These are phyloP conservation scores for Aquilaria agallochum DNA, from an alignment of 441 rosid species.

Conservation along the genomic window DNA sequence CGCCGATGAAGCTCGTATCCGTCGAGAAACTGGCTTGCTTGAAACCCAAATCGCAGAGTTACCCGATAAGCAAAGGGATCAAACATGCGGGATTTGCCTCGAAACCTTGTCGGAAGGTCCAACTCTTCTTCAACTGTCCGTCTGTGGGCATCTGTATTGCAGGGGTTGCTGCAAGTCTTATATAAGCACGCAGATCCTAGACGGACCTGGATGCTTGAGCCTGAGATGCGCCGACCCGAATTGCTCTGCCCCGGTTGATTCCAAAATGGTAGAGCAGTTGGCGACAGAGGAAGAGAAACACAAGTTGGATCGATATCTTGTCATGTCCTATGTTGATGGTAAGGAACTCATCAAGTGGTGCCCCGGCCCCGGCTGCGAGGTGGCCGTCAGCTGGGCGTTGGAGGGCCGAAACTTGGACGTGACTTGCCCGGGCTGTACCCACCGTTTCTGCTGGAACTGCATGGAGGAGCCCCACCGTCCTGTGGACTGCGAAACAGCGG, in stretches of 20 bases:
- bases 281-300: conserved; percentile 38
- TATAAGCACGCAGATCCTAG: conserved; percentile 48
- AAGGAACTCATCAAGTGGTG: conserved; percentile 63
- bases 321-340: conserved; percentile 56
- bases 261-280: conserved; percentile 39
- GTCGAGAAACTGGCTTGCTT: conserved; percentile 15
- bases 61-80: neutral
- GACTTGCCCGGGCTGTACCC: conserved; percentile 41
- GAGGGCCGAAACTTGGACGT: conserved; percentile 46
- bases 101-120: conserved; percentile 21
- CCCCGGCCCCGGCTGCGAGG: conserved; percentile 59
- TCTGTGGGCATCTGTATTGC: conserved; percentile 46
- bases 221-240: conserved; percentile 66
- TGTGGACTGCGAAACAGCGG: conserved; percentile 62
- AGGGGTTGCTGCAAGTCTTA: conserved; percentile 37
- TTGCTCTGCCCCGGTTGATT: conserved; percentile 49
- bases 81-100: conserved; percentile 42
- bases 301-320: conserved; percentile 40
- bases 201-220: conserved; percentile 61
- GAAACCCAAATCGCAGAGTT: conserved; percentile 1
- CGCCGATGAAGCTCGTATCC: conserved; percentile 10
- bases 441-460: conserved; percentile 75
- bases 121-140: conserved; percentile 2
- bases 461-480: conserved; percentile 79
- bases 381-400: conserved; percentile 38